Evolutionary conservation across 2,329 filamentous ascomycete species (phyloP), one percentile per base, ranked within the genome.

Genomic region (Epichloe gansuensis): DNA sequence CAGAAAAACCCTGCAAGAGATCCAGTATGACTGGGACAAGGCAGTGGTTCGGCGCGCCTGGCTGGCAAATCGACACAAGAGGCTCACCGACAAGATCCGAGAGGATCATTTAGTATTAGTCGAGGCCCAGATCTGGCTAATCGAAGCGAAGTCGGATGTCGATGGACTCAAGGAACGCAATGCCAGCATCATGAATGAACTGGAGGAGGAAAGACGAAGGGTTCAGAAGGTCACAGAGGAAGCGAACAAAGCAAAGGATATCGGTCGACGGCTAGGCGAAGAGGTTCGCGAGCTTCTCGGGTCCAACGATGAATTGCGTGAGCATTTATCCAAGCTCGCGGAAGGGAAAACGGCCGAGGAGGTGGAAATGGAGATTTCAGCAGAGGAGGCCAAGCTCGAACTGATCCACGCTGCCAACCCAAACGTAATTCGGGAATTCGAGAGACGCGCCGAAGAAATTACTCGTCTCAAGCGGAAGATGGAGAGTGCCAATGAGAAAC

Each of bases 71-170:
- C 61, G 66, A 41, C 75, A 77, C 58, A 71, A 82, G 64, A 75
- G 78, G 57, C 71, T 78, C 4, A 76, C 94, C 7, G 74, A 76
- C n/a, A 63, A 68, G 21, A 76, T 95, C 44, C 78, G 80, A 13
- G 66, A 72, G 47, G 74, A 80, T 5, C 80, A 86, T 50, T 74
- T 83, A 45, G 76, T 77, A 13, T 69, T 88, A 11, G 67, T 90
- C 15, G 82, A 90, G 59, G 81, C 79, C 2, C 78, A 87, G 58
- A 74, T 96, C 44, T 75, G 81, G 55, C 70, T 78, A 0, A 77
- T 94, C 34, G 93, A 98, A 71, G 90, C 89, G 1, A 66, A 74
- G n/a, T 96, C 89, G 0, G 93, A 98, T 60, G 67, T 85, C 3
- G 74, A 80, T 44, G 78, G 78, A 5, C 72, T 96, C n/a, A 78